Percentiles rank a stretch among this genome's conserved stretches.
Conservation (phyloP, 805 yeast species). For the Yamadazyma philogaea region DNA sequence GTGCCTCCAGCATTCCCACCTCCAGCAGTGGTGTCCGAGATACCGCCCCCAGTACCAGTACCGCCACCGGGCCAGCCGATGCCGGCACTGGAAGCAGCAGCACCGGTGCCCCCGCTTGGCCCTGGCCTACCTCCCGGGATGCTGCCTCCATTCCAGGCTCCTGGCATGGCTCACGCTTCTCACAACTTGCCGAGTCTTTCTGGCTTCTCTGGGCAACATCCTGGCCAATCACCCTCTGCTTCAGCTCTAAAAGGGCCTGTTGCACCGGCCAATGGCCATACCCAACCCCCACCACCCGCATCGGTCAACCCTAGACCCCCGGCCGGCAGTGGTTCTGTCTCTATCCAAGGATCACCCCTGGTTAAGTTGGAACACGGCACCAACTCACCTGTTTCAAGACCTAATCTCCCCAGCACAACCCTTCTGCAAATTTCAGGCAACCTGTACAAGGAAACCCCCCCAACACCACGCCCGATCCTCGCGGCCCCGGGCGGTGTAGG, state of each 20-base stretch:
- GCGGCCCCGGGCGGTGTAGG: neutral
- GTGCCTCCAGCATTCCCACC: neutral
- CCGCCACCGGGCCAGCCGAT: neutral
- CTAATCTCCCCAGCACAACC: neutral
- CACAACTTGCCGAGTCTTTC: neutral
- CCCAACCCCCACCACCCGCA: neutral
- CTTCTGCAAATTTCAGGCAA: slow-evolving; percentile 1
- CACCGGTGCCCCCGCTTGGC: neutral
- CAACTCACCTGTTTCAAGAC: neutral
- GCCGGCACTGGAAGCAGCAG: neutral
- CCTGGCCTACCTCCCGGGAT: neutral
- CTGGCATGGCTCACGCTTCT: neutral
- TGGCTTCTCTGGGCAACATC: neutral
- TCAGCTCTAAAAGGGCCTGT: neutral
- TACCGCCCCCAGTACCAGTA: neutral
- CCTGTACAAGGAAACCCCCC: neutral
- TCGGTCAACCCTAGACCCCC: too few species aligned
- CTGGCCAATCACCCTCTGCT: neutral
- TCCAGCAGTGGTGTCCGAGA: neutral
- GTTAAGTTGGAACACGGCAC: neutral
- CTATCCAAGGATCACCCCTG: neutral
- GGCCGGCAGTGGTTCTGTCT: neutral
- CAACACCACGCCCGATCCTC: neutral
- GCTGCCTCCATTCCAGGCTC: neutral
- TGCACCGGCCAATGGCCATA: neutral